A percentile compares a stretch with the other conserved stretches of the same genome.
Conservation (phyloP, 75 land plant species). For the Isoetes taiwanensis region DNA sequence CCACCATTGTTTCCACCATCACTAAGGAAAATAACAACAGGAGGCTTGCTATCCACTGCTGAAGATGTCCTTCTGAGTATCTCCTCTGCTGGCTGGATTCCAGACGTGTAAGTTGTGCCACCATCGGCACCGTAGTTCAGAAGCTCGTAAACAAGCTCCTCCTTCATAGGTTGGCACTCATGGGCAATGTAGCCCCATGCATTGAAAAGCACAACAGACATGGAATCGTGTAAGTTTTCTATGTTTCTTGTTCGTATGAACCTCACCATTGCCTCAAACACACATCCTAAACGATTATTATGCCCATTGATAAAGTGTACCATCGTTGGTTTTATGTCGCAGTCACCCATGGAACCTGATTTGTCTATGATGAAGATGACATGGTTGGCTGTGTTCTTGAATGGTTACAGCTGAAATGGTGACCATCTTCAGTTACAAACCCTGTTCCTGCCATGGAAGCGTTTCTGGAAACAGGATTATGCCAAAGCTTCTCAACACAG, state of each 20-base stretch:
- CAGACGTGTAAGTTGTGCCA: conserved; percentile 15
- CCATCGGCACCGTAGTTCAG: not conserved
- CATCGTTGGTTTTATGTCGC: conserved; percentile 18
- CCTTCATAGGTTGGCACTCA: conserved; percentile 1
- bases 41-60: not conserved
- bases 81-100: not conserved
- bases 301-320: not conserved
- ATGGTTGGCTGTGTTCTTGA: conserved; percentile 18
- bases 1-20: conserved; percentile 24
- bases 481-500: conserved; percentile 28
- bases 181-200: not conserved
- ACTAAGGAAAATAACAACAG: conserved; percentile 12
- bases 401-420: conserved; percentile 22
- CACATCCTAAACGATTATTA: conserved; percentile 11
- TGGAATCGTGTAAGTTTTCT: not conserved
- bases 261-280: conserved; percentile 19
- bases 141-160: conserved; percentile 10
- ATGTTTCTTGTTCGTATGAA: conserved; percentile 9
- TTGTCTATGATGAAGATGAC: conserved; percentile 31
- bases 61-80: not conserved
- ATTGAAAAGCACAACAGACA: conserved; percentile 20
- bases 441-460: conserved; percentile 6
- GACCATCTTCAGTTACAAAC: conserved; percentile 25
- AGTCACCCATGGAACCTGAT: conserved; percentile 17
- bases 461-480: conserved; percentile 10